These are phyloP conservation scores for Heliosperma pusillum DNA, from an alignment of 148 eudicot genomes.

Conservation along the genomic window DNA sequence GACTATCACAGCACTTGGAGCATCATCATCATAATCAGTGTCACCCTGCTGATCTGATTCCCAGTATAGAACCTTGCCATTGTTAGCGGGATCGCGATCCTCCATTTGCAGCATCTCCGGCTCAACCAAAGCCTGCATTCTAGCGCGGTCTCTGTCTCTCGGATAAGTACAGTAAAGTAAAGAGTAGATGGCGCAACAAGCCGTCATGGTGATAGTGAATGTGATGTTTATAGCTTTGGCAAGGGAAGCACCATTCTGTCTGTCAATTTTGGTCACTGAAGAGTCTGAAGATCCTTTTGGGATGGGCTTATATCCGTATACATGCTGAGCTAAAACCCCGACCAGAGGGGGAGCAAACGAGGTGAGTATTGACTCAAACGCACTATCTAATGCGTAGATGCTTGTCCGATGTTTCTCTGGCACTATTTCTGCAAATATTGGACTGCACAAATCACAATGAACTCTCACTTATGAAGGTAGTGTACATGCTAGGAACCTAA, in stretches of 20 bases:
- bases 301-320: conserved; percentile 49
- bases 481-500: too few species aligned
- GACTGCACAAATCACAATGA: conserved; percentile 30
- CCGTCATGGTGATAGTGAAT: conserved; percentile 57
- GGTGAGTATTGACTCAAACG: conserved; percentile 55
- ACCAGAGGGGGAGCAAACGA: conserved; percentile 81
- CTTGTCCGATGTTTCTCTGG: conserved; percentile 69
- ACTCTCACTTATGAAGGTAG: not conserved
- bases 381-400: conserved; percentile 63
- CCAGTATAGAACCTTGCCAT: not conserved
- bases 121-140: conserved; percentile 56
- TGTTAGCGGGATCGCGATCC: conserved; percentile 6
- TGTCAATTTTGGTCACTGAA: conserved; percentile 43
- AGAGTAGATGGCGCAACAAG: conserved; percentile 66
- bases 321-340: conserved; percentile 55
- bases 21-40: conserved; percentile 3
- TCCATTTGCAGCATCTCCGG: conserved; percentile 47
- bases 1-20: conserved; percentile 24
- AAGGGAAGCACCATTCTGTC: conserved; percentile 62
- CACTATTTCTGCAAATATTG: conserved; percentile 76
- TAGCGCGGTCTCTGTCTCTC: conserved; percentile 74
- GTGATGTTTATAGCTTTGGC: conserved; percentile 74
- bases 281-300: conserved; percentile 41
- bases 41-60: not conserved
- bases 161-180: conserved; percentile 84